Evolutionary conservation across 306 rosid species (phyloP).

Genomic region (Erythrophleum fordii): DNA sequence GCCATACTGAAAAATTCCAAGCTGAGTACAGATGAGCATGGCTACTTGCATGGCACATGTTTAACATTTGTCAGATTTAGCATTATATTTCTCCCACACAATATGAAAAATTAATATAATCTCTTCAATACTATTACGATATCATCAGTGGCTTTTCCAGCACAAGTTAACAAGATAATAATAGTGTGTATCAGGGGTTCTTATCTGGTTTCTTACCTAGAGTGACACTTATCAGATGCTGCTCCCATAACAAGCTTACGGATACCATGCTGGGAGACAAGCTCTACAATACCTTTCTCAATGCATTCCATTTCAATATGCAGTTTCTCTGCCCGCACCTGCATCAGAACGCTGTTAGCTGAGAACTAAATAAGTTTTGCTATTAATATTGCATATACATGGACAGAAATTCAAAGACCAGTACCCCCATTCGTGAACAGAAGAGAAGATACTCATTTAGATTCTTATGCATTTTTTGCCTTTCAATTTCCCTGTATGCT

Average conservation of each 20-base stretch:
- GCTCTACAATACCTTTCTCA: constrained; percentile 80
- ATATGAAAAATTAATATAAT: not conserved
- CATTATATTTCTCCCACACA: constrained; percentile 31
- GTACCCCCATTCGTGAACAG: constrained; percentile 77
- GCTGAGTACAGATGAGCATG: constrained; percentile 21
- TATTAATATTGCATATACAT: not conserved
- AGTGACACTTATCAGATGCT: constrained; percentile 68
- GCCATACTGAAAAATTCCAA: constrained; percentile 17
- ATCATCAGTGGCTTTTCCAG: not conserved
- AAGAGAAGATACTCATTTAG: constrained; percentile 63
- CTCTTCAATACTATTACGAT: not conserved
- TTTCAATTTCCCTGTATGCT: constrained; percentile 65
- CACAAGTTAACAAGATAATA: constrained; percentile 17
- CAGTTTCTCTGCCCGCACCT: constrained; percentile 71
- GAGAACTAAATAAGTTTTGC: constrained; percentile 15
- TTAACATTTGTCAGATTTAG: not conserved
- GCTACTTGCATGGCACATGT: not conserved
- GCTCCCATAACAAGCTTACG: constrained; percentile 90
- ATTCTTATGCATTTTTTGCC: constrained; percentile 64
- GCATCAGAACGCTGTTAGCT: constrained; percentile 43
- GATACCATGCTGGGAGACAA: constrained; percentile 58
- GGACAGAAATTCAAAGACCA: not conserved
- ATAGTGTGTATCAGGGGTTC: not conserved
- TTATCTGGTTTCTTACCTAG: constrained; percentile 58
- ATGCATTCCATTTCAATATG: constrained; percentile 60